A percentile compares a stretch with the other conserved stretches of the same genome.
These are phyloP conservation scores for Salix dunnii DNA, from an alignment of 345 rosid species.

Conservation along the genomic window DNA sequence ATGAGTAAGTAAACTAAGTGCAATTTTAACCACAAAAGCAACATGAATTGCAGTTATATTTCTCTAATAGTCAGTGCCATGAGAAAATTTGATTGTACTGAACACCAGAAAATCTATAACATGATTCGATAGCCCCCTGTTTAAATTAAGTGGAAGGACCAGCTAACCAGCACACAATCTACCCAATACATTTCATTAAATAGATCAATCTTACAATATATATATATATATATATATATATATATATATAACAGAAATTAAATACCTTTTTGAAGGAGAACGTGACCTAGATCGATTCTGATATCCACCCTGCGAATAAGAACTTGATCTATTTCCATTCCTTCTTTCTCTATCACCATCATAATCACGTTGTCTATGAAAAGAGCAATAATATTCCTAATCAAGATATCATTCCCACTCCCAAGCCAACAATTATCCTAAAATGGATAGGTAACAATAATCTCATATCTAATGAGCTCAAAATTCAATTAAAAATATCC, in stretches of 20 bases:
- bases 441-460: not conserved
- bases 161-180: not conserved
- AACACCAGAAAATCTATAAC: not conserved
- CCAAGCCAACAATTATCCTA: not conserved
- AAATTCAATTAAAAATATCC: not conserved
- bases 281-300: slow-evolving; percentile 24
- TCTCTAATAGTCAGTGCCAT: not conserved
- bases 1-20: not conserved
- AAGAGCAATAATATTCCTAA: not conserved
- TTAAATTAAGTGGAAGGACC: not conserved
- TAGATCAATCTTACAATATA: not conserved
- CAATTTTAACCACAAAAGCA: not conserved
- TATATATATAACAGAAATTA: not conserved
- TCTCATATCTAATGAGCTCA: not conserved
- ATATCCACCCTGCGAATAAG: slow-evolving; percentile 17
- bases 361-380: slow-evolving; percentile 18
- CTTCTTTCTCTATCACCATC: slow-evolving; percentile 22
- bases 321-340: slow-evolving; percentile 16
- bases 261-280: slow-evolving; percentile 28
- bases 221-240: not conserved
- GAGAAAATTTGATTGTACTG: not conserved
- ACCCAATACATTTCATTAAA: not conserved
- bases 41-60: not conserved
- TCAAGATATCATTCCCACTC: not conserved
- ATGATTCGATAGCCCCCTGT: not conserved